Evolutionary conservation across 768 basidiomycete species (phyloP).

Genomic region (Auricularia heimuer): DNA sequence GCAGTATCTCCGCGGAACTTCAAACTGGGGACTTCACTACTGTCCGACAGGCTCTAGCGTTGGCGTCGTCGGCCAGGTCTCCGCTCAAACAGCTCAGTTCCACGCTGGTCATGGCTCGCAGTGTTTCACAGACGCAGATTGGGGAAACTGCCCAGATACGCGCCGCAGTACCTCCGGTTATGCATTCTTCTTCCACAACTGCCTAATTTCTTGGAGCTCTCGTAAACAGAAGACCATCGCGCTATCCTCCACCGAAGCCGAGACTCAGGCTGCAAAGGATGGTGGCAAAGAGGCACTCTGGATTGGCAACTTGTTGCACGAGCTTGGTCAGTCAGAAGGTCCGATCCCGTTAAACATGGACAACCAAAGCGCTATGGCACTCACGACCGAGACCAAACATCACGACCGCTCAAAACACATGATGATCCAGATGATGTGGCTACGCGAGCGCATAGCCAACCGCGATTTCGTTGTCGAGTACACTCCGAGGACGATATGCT

Average conservation of each 20-base stretch:
- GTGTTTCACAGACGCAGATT: constrained; percentile 20
- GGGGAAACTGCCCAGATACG: constrained; percentile 17
- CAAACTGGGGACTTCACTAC: no score
- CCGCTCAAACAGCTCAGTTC: not conserved
- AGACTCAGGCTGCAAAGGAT: constrained; percentile 17
- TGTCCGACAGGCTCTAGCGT: not conserved
- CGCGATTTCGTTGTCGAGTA: constrained; percentile 20
- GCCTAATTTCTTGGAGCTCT: constrained; percentile 17
- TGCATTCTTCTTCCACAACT: constrained; percentile 16
- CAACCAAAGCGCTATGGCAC: constrained; percentile 23
- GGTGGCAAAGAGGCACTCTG: constrained; percentile 10
- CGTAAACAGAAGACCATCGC: constrained; percentile 18
- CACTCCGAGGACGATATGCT: constrained; percentile 23
- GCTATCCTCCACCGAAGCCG: constrained; percentile 19
- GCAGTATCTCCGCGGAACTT: no score
- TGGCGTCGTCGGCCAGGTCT: not conserved
- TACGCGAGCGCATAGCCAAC: not conserved
- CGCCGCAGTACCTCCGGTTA: constrained; percentile 26
- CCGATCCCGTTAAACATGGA: constrained; percentile 6
- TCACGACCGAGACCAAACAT: constrained; percentile 17
- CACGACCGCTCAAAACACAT: constrained; percentile 29
- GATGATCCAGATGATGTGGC: constrained; percentile 15
- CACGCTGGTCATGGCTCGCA: not conserved
- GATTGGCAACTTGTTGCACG: constrained; percentile 9
- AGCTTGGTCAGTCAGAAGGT: constrained; percentile 1